A percentile compares a stretch with the other conserved stretches of the same genome.
Evolutionary conservation across 2,329 filamentous ascomycete species (phyloP).

Genomic region (Aureobasidium sp.): DNA sequence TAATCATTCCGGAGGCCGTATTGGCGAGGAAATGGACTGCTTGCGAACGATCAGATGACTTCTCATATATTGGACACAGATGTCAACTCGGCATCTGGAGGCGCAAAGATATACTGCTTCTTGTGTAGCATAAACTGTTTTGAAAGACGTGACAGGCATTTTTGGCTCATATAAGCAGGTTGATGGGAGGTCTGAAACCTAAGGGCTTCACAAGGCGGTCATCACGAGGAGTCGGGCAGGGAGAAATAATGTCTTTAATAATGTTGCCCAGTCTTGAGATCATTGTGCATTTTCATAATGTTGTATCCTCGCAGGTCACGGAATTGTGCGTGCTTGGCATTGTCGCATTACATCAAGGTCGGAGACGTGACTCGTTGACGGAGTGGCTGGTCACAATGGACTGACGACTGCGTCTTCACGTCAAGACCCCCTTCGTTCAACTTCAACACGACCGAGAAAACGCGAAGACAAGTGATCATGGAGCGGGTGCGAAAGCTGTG

Average conservation of each 20-base stretch:
- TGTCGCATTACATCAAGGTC: not conserved
- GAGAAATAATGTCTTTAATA: not conserved
- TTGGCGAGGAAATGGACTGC: not conserved
- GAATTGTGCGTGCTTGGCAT: not conserved
- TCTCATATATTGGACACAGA: not conserved
- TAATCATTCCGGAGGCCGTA: not conserved
- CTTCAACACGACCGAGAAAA: not conserved
- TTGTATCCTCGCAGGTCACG: not conserved
- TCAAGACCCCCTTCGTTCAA: too few species aligned
- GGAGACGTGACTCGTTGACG: not conserved
- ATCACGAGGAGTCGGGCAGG: not conserved
- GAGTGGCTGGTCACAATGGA: not conserved
- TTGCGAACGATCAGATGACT: not conserved
- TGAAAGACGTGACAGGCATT: not conserved
- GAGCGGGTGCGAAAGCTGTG: conserved; percentile 24
- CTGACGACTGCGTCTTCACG: not conserved
- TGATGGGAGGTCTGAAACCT: not conserved
- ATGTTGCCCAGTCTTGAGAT: not conserved
- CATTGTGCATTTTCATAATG: not conserved
- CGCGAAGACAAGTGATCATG: conserved; percentile 16
- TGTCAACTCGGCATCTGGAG: not conserved
- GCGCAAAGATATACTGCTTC: not conserved
- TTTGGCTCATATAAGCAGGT: not conserved
- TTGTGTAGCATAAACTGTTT: not conserved
- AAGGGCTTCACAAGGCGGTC: not conserved